Conservation (phyloP, 2,329 filamentous ascomycete genomes). For the Simplicillium sp. region DNA sequence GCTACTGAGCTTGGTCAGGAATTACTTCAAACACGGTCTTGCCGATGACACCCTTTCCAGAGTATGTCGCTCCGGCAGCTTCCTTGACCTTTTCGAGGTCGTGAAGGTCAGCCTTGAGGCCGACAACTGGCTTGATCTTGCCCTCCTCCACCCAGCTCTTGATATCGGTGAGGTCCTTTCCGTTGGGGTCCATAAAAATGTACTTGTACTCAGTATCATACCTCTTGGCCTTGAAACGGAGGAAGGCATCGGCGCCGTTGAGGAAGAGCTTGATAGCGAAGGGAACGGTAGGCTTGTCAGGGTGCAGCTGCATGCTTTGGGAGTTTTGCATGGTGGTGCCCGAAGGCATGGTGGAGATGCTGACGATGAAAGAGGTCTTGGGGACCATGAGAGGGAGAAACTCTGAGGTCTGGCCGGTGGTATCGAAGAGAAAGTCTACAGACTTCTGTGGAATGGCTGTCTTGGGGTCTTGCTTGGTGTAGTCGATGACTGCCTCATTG, state of each 20-base stretch:
- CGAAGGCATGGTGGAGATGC: constrained; percentile 24
- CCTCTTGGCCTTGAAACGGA: constrained; percentile 18
- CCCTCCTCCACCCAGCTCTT: constrained; percentile 8
- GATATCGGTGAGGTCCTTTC: constrained; percentile 14
- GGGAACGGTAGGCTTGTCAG: constrained; percentile 16
- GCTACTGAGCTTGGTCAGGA: not conserved
- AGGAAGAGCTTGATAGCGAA: constrained; percentile 13
- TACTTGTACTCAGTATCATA: constrained; percentile 26
- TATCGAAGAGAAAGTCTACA: constrained; percentile 35
- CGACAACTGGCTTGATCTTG: constrained; percentile 11
- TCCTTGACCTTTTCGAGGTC: constrained; percentile 25
- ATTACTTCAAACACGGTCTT: constrained; percentile 22
- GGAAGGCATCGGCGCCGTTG: constrained; percentile 19
- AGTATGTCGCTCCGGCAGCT: constrained; percentile 24
- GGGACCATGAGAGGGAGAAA: constrained; percentile 25
- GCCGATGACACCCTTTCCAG: constrained; percentile 28
- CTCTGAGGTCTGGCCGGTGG: constrained; percentile 22
- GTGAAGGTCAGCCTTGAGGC: constrained; percentile 14
- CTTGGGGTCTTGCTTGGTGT: constrained; percentile 10
- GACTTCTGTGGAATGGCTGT: constrained; percentile 19
- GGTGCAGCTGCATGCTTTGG: constrained; percentile 13
- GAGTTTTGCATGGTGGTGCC: constrained; percentile 22
- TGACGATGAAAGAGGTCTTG: constrained; percentile 21
- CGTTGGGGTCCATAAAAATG: constrained; percentile 21
- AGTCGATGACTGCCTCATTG: constrained; percentile 12